Evolutionary conservation across 305 asterid genomes (phyloP).

Genomic region (Fraxinus floribunda): DNA sequence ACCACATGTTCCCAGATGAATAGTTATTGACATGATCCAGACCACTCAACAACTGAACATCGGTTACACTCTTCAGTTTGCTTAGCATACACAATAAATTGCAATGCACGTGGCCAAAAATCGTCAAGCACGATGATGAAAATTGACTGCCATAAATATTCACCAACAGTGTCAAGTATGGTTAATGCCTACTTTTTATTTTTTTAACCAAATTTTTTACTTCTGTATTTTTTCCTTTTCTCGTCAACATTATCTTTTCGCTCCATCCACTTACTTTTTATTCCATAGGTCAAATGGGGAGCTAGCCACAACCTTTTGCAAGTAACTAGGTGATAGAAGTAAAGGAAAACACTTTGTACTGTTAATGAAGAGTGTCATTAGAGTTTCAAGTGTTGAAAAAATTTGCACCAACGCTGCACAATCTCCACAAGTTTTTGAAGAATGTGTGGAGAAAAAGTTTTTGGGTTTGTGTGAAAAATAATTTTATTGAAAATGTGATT

Average conservation of each 20-base stretch:
- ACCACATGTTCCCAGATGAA: neutral
- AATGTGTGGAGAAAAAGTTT: too few species aligned
- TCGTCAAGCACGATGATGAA: neutral
- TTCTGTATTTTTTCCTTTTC: neutral
- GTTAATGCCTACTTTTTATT: neutral
- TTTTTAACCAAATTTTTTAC: neutral
- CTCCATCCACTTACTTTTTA: neutral
- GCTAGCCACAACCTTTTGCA: neutral
- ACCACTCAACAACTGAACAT: neutral
- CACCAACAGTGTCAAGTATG: neutral
- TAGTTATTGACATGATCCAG: neutral
- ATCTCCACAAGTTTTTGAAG: neutral
- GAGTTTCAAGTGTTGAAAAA: neutral
- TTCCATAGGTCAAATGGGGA: neutral
- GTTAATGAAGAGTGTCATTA: neutral
- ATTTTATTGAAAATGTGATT: too few species aligned
- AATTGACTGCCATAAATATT: neutral
- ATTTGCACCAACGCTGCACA: neutral
- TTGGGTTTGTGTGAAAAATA: too few species aligned
- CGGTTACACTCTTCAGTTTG: neutral
- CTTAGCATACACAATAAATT: too few species aligned
- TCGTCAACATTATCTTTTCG: neutral
- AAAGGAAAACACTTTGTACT: neutral
- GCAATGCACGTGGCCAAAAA: neutral
- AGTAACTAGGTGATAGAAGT: neutral